Conservation (phyloP, 2,329 filamentous ascomycete species). For the Calonectria hongkongensis region DNA sequence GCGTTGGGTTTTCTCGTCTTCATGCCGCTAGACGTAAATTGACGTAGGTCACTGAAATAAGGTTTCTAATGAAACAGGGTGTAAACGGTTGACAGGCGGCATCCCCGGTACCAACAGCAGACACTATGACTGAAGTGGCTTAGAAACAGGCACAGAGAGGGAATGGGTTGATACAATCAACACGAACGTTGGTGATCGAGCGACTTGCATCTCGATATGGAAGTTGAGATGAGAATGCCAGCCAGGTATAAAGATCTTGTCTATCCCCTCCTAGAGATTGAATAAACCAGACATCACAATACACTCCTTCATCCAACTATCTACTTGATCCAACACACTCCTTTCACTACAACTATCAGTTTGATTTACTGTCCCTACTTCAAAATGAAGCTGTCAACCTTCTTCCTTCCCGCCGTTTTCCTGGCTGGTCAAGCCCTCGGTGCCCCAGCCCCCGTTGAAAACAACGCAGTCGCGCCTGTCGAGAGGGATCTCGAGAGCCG, state of each 20-base stretch:
- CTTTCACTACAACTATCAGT: neutral
- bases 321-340: neutral
- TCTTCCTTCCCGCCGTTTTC: neutral
- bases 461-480: neutral
- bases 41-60: neutral
- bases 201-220: neutral
- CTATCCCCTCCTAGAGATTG: neutral
- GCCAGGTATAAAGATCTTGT: neutral
- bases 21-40: neutral
- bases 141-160: neutral
- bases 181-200: neutral
- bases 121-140: neutral
- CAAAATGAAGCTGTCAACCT: neutral
- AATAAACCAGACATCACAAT: neutral
- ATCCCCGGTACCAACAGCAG: neutral
- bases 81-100: neutral
- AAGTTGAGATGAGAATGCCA: neutral
- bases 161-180: neutral
- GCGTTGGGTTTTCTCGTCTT: neutral
- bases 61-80: neutral
- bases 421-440: neutral
- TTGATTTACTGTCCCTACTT: neutral
- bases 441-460: neutral
- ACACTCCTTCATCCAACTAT: neutral
- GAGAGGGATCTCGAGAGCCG: constrained; percentile 28